Evolutionary conservation across 2,329 filamentous ascomycete species (phyloP).

Genomic region (Venturia oleaginea): DNA sequence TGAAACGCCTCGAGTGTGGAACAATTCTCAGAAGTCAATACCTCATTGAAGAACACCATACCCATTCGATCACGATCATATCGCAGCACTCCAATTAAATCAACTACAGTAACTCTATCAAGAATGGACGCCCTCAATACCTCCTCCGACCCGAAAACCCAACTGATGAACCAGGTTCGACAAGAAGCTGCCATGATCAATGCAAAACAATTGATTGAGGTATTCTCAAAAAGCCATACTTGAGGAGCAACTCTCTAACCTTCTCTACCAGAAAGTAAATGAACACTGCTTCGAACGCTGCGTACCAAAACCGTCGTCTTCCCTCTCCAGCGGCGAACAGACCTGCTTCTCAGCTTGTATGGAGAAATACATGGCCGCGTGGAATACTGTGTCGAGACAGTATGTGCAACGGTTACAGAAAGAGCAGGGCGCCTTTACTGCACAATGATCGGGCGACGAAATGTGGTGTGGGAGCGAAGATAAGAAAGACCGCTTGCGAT

Average conservation of each 20-base stretch:
- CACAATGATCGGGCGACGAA: not conserved
- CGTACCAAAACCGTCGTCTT: slow-evolving; percentile 42
- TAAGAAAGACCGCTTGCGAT: not conserved
- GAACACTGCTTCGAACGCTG: slow-evolving; percentile 49
- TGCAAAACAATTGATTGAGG: slow-evolving; percentile 42
- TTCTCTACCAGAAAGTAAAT: slow-evolving; percentile 41
- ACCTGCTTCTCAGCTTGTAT: slow-evolving; percentile 43
- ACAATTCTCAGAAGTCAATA: no score
- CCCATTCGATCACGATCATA: not conserved
- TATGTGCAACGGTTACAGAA: slow-evolving; percentile 42
- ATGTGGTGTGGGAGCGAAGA: not conserved
- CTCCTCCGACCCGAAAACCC: slow-evolving; percentile 32
- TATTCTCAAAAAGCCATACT: slow-evolving; percentile 18
- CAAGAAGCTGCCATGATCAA: slow-evolving; percentile 45
- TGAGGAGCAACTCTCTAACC: not conserved
- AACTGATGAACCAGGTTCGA: slow-evolving; percentile 43
- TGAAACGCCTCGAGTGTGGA: not conserved
- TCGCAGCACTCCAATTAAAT: not conserved
- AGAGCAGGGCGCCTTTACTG: slow-evolving; percentile 15
- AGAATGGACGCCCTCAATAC: slow-evolving; percentile 23
- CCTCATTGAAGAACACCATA: not conserved
- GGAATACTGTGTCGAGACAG: slow-evolving; percentile 42
- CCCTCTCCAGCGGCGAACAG: slow-evolving; percentile 41
- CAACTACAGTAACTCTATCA: slow-evolving; percentile 17
- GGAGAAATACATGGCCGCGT: slow-evolving; percentile 47